Evolutionary conservation across 306 rosid genomes (phyloP), one percentile per base, ranked within the genome.

Genomic region (Macrotyloma uniflorum): DNA sequence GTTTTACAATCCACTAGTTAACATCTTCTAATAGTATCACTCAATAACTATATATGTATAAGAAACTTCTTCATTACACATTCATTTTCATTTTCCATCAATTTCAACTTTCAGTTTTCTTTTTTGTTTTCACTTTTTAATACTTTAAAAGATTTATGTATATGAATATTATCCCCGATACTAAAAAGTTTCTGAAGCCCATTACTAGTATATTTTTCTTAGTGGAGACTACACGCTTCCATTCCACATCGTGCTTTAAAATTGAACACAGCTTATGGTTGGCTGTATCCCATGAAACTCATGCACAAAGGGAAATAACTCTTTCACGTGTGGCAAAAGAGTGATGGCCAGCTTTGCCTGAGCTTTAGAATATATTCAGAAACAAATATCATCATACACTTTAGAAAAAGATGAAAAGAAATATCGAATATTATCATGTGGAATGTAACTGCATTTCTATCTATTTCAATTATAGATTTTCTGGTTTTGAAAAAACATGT

Each of bases 221-320:
- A 57, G 36, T 58, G 85, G 84, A 74, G 47, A 18, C 26, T 33
- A 35, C 75, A 73, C 65, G 76, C 71, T 38, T 69, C 26, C 30
- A 54, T 10, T 22, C 0, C 19, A 6, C 57, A 2, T 5, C 63
- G 23, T 24, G 18, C 16, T 23, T 23, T 23, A 18, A 22, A 75
- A 68, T 47, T 68, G 85, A 72, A 69, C 69, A 6, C 6, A 76
- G 45, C 69, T 54, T 42, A 26, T 51, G 71, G 20, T 63, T 53
- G 63, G 83, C 16, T 54, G 79, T 69, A 72, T 55, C 66, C 67
- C 15, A 61, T 16, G 67, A 61, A 59, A 59, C 35, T 61, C 40
- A 23, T 23, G 33, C 38, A 58, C 13, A 24, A 55, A 24, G 40
- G 42, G 13, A 15, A 15, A 30, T 12, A 57, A 11, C 28, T 20